These are phyloP conservation scores for Isabelozyma pseudorhagii DNA, from an alignment of 805 yeast species.

Conservation along the genomic window DNA sequence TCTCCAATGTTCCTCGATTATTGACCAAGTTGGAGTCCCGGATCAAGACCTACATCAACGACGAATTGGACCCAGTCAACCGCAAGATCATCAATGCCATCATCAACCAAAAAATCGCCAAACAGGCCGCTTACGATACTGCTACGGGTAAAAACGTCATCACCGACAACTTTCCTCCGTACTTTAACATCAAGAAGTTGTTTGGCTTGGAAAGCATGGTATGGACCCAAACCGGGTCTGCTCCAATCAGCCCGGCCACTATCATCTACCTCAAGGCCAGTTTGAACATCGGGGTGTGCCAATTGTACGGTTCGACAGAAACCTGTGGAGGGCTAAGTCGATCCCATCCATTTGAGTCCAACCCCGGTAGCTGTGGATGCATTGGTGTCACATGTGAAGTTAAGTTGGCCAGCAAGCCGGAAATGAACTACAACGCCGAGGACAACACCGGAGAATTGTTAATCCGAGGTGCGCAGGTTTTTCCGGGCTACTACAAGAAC, in stretches of 20 bases:
- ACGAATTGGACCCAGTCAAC: conserved; percentile 2
- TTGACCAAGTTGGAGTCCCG: conserved; percentile 35
- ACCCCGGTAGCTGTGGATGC: conserved; percentile 25
- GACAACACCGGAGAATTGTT: conserved; percentile 43
- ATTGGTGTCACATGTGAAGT: conserved; percentile 15
- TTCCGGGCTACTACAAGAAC: conserved; percentile 53
- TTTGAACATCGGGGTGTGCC: conserved; percentile 23
- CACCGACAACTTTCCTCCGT: conserved; percentile 14
- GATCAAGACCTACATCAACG: conserved; percentile 13
- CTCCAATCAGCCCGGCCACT: conserved; percentile 22
- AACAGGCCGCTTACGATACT: conserved; percentile 36
- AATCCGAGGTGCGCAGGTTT: conserved; percentile 63
- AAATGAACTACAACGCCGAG: conserved; percentile 14
- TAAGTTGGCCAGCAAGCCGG: conserved; percentile 11
- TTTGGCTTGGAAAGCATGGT: conserved; percentile 27
- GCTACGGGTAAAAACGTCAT: conserved; percentile 16
- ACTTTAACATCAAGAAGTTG: conserved; percentile 28
- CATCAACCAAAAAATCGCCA: conserved; percentile 13
- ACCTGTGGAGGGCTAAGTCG: conserved; percentile 19
- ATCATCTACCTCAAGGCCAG: conserved; percentile 21
- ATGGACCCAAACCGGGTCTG: conserved; percentile 30
- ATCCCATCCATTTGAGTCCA: conserved; percentile 13
- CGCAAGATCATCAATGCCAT: conserved; percentile 13
- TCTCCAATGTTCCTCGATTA: conserved; percentile 32
- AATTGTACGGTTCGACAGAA: conserved; percentile 36